phyloP scores from a whole-genome alignment of 2,329 filamentous ascomycete genomes.

The Microdochium paspali region DNA sequence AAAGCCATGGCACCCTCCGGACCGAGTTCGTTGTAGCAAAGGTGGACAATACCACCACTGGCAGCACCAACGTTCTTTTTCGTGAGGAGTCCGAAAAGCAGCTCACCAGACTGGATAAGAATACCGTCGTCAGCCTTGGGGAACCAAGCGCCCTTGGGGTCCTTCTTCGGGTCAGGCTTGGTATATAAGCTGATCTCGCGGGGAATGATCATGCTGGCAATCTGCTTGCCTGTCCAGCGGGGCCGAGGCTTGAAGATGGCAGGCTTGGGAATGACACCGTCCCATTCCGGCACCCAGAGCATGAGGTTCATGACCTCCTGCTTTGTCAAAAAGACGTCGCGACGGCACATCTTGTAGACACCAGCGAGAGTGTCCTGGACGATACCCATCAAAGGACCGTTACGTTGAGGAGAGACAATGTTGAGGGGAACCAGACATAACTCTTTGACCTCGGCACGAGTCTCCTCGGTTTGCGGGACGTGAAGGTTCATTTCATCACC shows the following conservation, averaged over 20 bases:
- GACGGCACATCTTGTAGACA: slow-evolving; percentile 91
- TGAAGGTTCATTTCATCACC: slow-evolving; percentile 99
- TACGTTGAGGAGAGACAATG: slow-evolving; percentile 95
- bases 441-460: slow-evolving; percentile 86
- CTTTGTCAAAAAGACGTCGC: slow-evolving; percentile 83
- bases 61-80: slow-evolving; percentile 94
- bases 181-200: slow-evolving; percentile 72
- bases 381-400: slow-evolving; percentile 97
- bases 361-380: slow-evolving; percentile 96
- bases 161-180: slow-evolving; percentile 50
- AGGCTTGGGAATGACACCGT: slow-evolving; percentile 84
- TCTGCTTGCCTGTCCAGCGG: slow-evolving; percentile 96
- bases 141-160: slow-evolving; percentile 25
- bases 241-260: slow-evolving; percentile 90
- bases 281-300: slow-evolving; percentile 96
- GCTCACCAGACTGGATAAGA: slow-evolving; percentile 75
- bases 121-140: slow-evolving; percentile 70
- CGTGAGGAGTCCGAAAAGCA: slow-evolving; percentile 82
- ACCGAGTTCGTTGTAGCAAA: slow-evolving; percentile 92
- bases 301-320: slow-evolving; percentile 94
- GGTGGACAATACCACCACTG: slow-evolving; percentile 84
- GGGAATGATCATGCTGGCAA: slow-evolving; percentile 88
- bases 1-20: slow-evolving; percentile 81
- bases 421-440: slow-evolving; percentile 97
- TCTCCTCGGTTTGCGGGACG: slow-evolving; percentile 95